Conservation (phyloP, 2,329 filamentous ascomycete genomes). For the Thelonectria olida region DNA sequence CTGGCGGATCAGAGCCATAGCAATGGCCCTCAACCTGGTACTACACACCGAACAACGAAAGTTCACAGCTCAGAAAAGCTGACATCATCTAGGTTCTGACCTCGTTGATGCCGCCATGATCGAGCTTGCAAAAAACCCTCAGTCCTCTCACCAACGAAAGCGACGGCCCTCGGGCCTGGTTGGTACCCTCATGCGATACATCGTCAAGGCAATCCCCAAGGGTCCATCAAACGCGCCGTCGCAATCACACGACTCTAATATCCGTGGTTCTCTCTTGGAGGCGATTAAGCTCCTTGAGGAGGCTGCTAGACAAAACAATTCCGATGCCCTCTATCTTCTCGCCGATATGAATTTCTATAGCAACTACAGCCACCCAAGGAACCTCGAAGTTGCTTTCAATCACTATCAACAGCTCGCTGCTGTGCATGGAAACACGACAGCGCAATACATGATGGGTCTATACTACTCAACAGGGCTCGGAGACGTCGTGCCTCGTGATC, state of each 20-base stretch:
- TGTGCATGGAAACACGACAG: conserved; percentile 85
- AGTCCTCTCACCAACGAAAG: conserved; percentile 53
- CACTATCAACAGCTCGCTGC: conserved; percentile 83
- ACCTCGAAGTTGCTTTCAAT: conserved; percentile 81
- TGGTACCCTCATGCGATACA: conserved; percentile 53
- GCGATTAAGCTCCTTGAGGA: conserved; percentile 63
- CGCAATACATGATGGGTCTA: conserved; percentile 94
- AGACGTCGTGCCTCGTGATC: conserved; percentile 80
- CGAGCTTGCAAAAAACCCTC: conserved; percentile 60
- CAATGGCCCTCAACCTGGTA: conserved; percentile 50
- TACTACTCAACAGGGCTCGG: conserved; percentile 96
- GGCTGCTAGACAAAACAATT: conserved; percentile 66
- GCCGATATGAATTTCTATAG: conserved; percentile 98
- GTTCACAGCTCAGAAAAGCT: conserved; percentile 16
- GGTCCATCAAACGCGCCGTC: conserved; percentile 58
- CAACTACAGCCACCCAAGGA: conserved; percentile 86
- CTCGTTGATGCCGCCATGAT: conserved; percentile 61
- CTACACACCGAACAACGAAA: conserved; percentile 10
- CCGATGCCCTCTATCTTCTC: conserved; percentile 88
- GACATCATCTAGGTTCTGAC: conserved; percentile 55
- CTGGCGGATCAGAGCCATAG: conserved; percentile 39
- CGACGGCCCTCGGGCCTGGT: conserved; percentile 56
- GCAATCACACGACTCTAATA: conserved; percentile 44
- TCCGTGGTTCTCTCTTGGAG: conserved; percentile 57
- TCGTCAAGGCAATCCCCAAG: conserved; percentile 59